phyloP scores from a whole-genome alignment of 2,329 filamentous ascomycete genomes.

The Penicillium sumatraense region DNA sequence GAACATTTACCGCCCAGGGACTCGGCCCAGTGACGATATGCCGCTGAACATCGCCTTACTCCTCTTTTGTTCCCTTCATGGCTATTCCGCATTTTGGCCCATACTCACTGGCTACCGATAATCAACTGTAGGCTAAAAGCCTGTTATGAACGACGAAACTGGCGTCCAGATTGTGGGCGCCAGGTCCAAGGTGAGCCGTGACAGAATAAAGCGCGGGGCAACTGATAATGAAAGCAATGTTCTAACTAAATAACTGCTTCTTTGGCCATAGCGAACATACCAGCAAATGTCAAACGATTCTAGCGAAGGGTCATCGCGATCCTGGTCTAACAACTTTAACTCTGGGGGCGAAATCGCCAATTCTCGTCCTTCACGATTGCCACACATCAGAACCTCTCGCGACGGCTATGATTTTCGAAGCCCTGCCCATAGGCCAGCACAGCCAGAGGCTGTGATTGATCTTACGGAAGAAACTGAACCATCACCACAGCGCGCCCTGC shows the following conservation, averaged over 20 bases:
- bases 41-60: not conserved
- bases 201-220: slow-evolving; percentile 34
- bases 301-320: slow-evolving; percentile 27
- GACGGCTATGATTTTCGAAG: slow-evolving; percentile 61
- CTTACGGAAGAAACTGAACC: slow-evolving; percentile 51
- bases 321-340: slow-evolving; percentile 33
- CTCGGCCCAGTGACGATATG: slow-evolving; percentile 17
- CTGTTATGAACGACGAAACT: slow-evolving; percentile 43
- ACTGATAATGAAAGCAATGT: slow-evolving; percentile 13
- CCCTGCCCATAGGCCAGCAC: slow-evolving; percentile 47
- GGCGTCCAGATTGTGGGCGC: slow-evolving; percentile 42
- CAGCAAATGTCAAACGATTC: slow-evolving; percentile 42
- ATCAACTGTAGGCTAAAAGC: not conserved
- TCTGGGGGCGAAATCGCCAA: slow-evolving; percentile 21
- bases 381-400: slow-evolving; percentile 49
- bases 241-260: slow-evolving; percentile 18
- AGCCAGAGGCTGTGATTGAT: slow-evolving; percentile 48
- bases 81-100: not conserved
- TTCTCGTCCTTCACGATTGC: slow-evolving; percentile 31
- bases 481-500: slow-evolving; percentile 27
- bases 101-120: not conserved
- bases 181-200: slow-evolving; percentile 43
- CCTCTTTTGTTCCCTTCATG: not conserved
- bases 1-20: slow-evolving; percentile 16
- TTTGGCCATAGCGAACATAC: slow-evolving; percentile 36